A percentile compares a stretch with the other conserved stretches of the same genome.
phyloP scores from a whole-genome alignment of 1,284 basidiomycete species.

The Agaricales sp. region DNA sequence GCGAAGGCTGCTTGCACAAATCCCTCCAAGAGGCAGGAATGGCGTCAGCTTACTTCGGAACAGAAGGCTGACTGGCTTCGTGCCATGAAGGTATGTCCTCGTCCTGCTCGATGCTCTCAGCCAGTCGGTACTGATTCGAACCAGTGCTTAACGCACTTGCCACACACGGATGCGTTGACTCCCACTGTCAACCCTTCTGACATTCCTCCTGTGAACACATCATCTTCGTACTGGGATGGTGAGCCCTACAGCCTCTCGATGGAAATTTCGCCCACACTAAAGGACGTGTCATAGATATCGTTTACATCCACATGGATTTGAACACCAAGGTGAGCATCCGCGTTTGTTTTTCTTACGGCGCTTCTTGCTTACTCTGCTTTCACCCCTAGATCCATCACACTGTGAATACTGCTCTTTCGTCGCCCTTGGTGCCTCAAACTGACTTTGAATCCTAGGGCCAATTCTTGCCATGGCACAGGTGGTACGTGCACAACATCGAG shows the following conservation, averaged over 20 bases:
- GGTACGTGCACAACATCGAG: background rate
- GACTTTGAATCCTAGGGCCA: background rate
- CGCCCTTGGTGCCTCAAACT: background rate
- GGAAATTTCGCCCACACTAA: background rate
- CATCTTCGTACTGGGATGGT: background rate
- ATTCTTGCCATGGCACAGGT: background rate
- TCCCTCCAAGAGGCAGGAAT: background rate
- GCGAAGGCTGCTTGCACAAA: background rate
- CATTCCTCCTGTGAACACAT: background rate
- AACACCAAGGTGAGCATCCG: background rate
- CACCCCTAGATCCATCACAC: background rate
- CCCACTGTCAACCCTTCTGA: background rate
- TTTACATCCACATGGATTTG: background rate
- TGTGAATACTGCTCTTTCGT: background rate
- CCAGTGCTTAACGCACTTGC: background rate
- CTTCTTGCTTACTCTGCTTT: too few relatives aligned
- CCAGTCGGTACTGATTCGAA: too few relatives aligned
- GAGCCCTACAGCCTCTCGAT: background rate
- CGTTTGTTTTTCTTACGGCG: too few relatives aligned
- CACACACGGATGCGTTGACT: background rate
- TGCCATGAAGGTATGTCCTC: background rate
- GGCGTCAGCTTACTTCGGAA: background rate
- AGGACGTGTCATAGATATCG: background rate
- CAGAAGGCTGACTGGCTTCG: background rate
- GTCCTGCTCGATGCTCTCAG: too few relatives aligned